A percentile compares a stretch with the other conserved stretches of the same genome.
Evolutionary conservation across 2,329 filamentous ascomycete species (phyloP).

Genomic region (Aspergillus hortae): DNA sequence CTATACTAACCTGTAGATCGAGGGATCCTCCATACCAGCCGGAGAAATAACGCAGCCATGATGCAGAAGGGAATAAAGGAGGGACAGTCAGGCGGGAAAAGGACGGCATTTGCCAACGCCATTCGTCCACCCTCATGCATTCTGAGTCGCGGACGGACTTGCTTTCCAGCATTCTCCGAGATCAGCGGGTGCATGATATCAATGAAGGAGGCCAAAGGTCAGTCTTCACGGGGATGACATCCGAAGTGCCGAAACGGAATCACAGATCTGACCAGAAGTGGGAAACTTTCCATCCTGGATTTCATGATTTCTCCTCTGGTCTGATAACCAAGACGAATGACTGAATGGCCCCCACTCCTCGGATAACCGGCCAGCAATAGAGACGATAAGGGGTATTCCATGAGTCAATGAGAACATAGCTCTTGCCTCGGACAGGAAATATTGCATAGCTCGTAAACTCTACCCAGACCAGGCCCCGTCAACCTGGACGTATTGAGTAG

Average conservation of each 20-base stretch:
- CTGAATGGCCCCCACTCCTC: not conserved
- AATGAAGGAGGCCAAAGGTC: not conserved
- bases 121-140: constrained; percentile 14
- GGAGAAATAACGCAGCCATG: constrained; percentile 11
- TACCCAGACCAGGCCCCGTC: not conserved
- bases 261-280: not conserved
- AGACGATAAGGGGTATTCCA: no score
- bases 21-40: constrained; percentile 19
- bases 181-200: constrained; percentile 3
- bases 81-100: constrained; percentile 16
- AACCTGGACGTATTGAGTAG: not conserved
- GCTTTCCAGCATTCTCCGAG: constrained; percentile 15
- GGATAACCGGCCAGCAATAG: no score
- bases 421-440: not conserved
- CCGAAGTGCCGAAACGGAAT: not conserved
- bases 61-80: constrained; percentile 6
- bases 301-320: not conserved
- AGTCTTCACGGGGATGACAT: not conserved
- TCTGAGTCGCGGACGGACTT: constrained; percentile 13
- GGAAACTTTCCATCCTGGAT: not conserved
- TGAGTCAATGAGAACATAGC: not conserved
- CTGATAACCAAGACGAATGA: not conserved
- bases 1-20: constrained; percentile 11
- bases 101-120: constrained; percentile 7
- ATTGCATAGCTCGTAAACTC: not conserved